These are phyloP conservation scores for Paraconiothyrium brasiliense DNA, from an alignment of 2,329 filamentous ascomycete genomes.

Conservation along the genomic window DNA sequence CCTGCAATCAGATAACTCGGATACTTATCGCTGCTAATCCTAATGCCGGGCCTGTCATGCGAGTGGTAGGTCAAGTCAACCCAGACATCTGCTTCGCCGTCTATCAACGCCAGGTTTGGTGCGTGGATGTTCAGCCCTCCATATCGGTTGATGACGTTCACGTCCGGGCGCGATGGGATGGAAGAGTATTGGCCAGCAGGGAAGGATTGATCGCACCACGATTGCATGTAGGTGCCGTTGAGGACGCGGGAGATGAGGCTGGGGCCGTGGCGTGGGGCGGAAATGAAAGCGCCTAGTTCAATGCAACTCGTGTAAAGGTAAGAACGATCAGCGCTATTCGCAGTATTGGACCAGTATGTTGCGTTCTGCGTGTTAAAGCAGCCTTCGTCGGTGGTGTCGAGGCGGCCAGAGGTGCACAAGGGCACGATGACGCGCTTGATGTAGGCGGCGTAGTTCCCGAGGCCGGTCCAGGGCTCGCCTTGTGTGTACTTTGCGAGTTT, in stretches of 20 bases:
- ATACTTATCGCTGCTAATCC: slow-evolving; percentile 54
- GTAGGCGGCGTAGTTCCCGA: slow-evolving; percentile 64
- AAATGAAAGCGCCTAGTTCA: slow-evolving; percentile 62
- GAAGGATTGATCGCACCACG: slow-evolving; percentile 66
- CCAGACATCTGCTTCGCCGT: slow-evolving; percentile 64
- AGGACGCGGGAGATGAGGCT: slow-evolving; percentile 60
- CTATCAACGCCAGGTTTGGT: slow-evolving; percentile 61
- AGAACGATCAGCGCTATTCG: slow-evolving; percentile 54
- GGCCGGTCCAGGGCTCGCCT: slow-evolving; percentile 60
- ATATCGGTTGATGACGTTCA: slow-evolving; percentile 56
- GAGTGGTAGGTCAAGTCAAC: slow-evolving; percentile 63
- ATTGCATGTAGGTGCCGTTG: slow-evolving; percentile 61
- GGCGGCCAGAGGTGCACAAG: slow-evolving; percentile 54
- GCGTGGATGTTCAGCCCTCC: slow-evolving; percentile 59
- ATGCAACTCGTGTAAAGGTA: slow-evolving; percentile 63
- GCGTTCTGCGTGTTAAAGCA: slow-evolving; percentile 59
- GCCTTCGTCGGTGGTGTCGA: slow-evolving; percentile 49
- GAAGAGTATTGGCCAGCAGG: slow-evolving; percentile 56
- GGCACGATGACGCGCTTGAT: slow-evolving; percentile 58
- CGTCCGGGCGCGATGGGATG: slow-evolving; percentile 56
- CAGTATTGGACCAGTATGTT: slow-evolving; percentile 55
- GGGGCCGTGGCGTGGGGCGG: slow-evolving; percentile 55
- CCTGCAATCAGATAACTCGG: slow-evolving; percentile 62
- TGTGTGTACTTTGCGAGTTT: slow-evolving; percentile 59
- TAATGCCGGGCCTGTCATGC: slow-evolving; percentile 48